Conservation (phyloP, 2,329 filamentous ascomycete genomes). For the Tolypocladium album region DNA sequence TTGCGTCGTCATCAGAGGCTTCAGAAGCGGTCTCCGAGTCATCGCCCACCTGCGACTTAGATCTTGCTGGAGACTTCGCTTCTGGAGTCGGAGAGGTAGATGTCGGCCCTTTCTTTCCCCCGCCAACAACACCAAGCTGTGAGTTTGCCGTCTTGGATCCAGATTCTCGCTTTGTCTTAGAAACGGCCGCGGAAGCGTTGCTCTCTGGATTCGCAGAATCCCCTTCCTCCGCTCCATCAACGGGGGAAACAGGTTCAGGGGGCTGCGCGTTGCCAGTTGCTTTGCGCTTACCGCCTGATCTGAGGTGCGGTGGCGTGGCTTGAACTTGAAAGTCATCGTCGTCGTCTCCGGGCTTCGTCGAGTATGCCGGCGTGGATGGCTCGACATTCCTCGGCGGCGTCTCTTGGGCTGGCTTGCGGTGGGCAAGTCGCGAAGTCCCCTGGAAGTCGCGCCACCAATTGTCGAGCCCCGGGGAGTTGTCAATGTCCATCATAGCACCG, state of each 20-base stretch:
- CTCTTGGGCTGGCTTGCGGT: constrained; percentile 7
- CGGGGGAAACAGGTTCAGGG: constrained; percentile 19
- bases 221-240: constrained; percentile 22
- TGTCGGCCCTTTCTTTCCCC: constrained; percentile 18
- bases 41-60: constrained; percentile 6
- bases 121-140: constrained; percentile 25
- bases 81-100: constrained; percentile 9
- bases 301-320: constrained; percentile 30
- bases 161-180: constrained; percentile 6
- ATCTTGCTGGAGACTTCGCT: constrained; percentile 1
- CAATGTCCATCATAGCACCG: constrained; percentile 15
- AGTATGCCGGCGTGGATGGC: constrained; percentile 5
- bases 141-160: constrained; percentile 8
- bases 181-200: constrained; percentile 7
- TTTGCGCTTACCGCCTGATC: constrained; percentile 13
- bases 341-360: constrained; percentile 24
- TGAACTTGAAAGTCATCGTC: constrained; percentile 43
- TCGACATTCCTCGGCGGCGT: constrained; percentile 3
- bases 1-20: constrained; percentile 18
- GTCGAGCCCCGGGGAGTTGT: constrained; percentile 25
- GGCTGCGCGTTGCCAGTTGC: constrained; percentile 4
- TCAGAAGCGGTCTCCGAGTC: constrained; percentile 35
- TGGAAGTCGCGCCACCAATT: constrained; percentile 39
- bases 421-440: constrained; percentile 14
- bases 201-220: constrained; percentile 8